Base-by-base conservation (phyloP, 768 basidiomycete species). In the Mrakia hoshinonis region DNA sequence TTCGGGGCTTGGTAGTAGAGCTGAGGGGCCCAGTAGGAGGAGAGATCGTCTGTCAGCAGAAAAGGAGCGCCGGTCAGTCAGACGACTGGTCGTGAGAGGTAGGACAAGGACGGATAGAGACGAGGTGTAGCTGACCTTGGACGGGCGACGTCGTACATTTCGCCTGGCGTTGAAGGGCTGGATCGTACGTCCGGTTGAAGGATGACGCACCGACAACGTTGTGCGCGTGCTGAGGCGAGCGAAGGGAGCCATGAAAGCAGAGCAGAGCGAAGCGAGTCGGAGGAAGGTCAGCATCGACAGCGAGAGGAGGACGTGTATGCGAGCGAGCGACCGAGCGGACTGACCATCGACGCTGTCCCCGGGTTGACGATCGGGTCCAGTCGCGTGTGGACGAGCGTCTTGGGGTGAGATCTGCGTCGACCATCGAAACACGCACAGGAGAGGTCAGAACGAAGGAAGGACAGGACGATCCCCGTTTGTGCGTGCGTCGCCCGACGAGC, bases 121-220 rank as follows among this genome's bases (percentile, higher is more conserved):
- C 5, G 61, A 63, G 38, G 20, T 46, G 39, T 75, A 77, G 76
- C 74, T 82, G 81, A 63, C 77, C 77, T 7, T 74, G 74, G 39
- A 81, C 75, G 22, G 76, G 68, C 1, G 79, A 77, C 6, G 79
- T 79, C 26, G 81, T 81, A 72, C 81, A 82, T 22, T 73, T 74
- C 0, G 73, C 72, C 29, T 69, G 60, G 38, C 73, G 76, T 48
- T 77, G 68, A 4, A 73, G 74, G 54, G 75, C 77, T 69, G 77
- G 80, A 36, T 76, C 76, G 72, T 79, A 74, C 34, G 71, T 70
- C 47, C 74, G 66, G 60, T 75, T 73, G 73, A 82, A 81, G 73
- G 77, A 77, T 73, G 75, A 77, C 11, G 79, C 81, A 36, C 81
- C 81, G 34, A 75, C 76, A 47, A 82, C 76, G n/a, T 78, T 76